phyloP scores from a whole-genome alignment of 2,329 filamentous ascomycete genomes.

The Calycina marina region DNA sequence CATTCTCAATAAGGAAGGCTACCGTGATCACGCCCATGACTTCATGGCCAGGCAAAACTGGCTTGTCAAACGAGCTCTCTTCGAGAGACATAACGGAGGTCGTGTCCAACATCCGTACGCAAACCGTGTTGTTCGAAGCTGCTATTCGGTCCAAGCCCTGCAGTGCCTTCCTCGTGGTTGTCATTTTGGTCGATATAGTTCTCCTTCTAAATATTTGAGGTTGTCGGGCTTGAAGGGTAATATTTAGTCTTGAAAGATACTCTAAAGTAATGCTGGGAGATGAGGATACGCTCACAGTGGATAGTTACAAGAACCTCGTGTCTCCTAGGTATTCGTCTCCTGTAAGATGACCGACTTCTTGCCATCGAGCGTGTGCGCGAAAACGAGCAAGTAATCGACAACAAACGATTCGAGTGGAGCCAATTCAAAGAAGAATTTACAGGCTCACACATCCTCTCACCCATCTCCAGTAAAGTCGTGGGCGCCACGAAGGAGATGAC shows the following conservation, averaged over 20 bases:
- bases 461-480: too few species aligned
- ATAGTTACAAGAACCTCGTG: too few species aligned
- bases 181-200: too few species aligned
- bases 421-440: conserved; percentile 36
- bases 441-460: conserved; percentile 35
- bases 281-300: too few species aligned
- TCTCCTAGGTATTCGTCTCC: too few species aligned
- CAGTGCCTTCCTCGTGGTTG: too few species aligned
- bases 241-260: too few species aligned
- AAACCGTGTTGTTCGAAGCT: background rate
- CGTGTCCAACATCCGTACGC: background rate
- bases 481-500: conserved; percentile 36
- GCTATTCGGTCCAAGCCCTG: too few species aligned
- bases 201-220: too few species aligned
- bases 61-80: background rate
- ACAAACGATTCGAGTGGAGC: conserved; percentile 34
- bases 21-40: background rate
- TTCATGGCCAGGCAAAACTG: background rate
- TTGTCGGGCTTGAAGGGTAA: too few species aligned
- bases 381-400: conserved; percentile 43
- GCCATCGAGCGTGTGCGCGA: conserved; percentile 32
- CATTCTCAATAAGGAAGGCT: conserved; percentile 15
- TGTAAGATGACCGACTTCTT: too few species aligned
- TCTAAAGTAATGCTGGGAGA: too few species aligned
- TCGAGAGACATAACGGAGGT: background rate